Evolutionary conservation across 352 stramenopile genomes (phyloP).

Genomic region (Phytophthora chlamydospora): DNA sequence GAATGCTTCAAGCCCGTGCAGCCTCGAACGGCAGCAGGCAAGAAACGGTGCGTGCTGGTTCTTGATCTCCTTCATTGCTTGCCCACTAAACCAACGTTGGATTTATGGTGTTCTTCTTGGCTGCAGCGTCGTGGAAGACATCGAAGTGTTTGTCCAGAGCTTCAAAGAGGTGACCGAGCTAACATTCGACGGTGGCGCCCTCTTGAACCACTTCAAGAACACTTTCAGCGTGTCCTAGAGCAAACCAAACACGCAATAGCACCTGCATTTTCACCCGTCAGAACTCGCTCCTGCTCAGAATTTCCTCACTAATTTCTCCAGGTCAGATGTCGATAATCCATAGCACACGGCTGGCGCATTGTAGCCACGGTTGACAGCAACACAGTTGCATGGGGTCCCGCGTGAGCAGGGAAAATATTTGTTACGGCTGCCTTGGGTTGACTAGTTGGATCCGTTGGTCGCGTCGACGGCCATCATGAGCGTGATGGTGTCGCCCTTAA

Average conservation of each 20-base stretch:
- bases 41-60: constrained; percentile 56
- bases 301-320: constrained; percentile 1
- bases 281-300: constrained; percentile 1
- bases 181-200: constrained; percentile 65
- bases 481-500: constrained; percentile 99
- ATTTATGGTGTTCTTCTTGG: neutral
- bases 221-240: constrained; percentile 54
- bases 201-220: constrained; percentile 69
- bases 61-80: neutral
- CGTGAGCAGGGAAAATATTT: constrained; percentile 28
- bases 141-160: constrained; percentile 73
- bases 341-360: neutral
- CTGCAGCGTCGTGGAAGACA: constrained; percentile 71
- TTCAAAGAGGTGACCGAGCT: constrained; percentile 75
- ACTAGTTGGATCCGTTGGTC: constrained; percentile 42
- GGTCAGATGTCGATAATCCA: neutral
- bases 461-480: constrained; percentile 93
- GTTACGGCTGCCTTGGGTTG: constrained; percentile 22
- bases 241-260: constrained; percentile 22
- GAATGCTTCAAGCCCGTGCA: constrained; percentile 89
- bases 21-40: constrained; percentile 74
- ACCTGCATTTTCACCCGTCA: constrained; percentile 19
- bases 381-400: constrained; percentile 19
- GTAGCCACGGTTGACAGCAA: constrained; percentile 4
- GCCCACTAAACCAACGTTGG: constrained; percentile 1